Conservation (phyloP, 495 filamentous ascomycete species). For the Ramalina intermedia region DNA sequence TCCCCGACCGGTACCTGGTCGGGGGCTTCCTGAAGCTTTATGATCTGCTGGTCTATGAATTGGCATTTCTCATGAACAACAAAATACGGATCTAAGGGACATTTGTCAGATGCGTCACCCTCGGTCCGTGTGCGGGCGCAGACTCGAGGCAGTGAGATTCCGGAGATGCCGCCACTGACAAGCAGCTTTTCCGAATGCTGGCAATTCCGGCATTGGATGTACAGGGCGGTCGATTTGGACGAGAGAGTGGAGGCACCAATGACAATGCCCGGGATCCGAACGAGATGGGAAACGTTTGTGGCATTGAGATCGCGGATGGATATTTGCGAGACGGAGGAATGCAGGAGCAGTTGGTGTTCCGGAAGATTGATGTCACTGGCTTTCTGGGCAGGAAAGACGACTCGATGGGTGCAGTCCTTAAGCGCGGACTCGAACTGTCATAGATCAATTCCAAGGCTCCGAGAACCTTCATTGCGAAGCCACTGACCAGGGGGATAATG, state of each 20-base stretch:
- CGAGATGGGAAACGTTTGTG: slow-evolving; percentile 82
- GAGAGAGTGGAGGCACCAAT: slow-evolving; percentile 95
- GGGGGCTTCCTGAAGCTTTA: slow-evolving; percentile 96
- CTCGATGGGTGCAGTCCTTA: slow-evolving; percentile 77
- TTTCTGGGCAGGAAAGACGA: slow-evolving; percentile 66
- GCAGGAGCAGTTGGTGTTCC: slow-evolving; percentile 88
- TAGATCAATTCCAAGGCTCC: slow-evolving; percentile 2
- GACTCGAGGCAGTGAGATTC: slow-evolving; percentile 63
- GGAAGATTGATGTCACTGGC: slow-evolving; percentile 55
- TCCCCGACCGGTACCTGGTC: slow-evolving; percentile 98
- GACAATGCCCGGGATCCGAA: slow-evolving; percentile 92
- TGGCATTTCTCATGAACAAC: slow-evolving; percentile 86
- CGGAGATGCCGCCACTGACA: slow-evolving; percentile 73
- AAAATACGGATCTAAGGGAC: slow-evolving; percentile 90
- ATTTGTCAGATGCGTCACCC: slow-evolving; percentile 49
- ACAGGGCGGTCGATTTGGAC: slow-evolving; percentile 78
- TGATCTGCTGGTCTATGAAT: slow-evolving; percentile 95
- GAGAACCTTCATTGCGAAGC: neutral
- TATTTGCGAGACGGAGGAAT: slow-evolving; percentile 76
- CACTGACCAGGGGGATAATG: slow-evolving; percentile 72
- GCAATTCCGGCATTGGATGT: slow-evolving; percentile 84
- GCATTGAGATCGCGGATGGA: slow-evolving; percentile 92
- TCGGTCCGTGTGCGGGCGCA: slow-evolving; percentile 49
- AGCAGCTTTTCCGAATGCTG: slow-evolving; percentile 53
- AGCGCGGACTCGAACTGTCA: slow-evolving; percentile 79